Evolutionary conservation across 192 early-diverging fungal species (phyloP), one percentile per base, ranked within the genome.

Genomic region (Backusella tuberculispora): DNA sequence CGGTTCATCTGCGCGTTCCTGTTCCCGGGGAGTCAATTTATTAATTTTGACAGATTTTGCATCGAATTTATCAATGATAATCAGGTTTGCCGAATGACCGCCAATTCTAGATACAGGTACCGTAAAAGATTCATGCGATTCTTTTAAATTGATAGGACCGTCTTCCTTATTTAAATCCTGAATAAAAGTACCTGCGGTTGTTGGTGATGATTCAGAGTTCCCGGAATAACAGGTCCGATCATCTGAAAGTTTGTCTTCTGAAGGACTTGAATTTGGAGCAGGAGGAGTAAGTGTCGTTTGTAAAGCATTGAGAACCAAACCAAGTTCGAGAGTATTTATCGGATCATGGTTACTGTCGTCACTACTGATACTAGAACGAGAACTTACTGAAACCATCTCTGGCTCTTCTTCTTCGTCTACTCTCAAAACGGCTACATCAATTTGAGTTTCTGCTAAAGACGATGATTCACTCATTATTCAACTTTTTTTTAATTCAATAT

Each of bases 1-100:
- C 14, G 73, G 80, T 47, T 78, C 70, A 43, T 78, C 80, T 40
- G 47, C 17, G 2, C 34, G 56, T 68, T 81, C 80, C 26, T 81
- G 80, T 46, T 81, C 80, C 5, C 70, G 40, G 15, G 76, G 73
- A 37, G 76, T 60, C 0, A 81, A 34, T 10, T 64, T 72, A 13
- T 78, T 81, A 10, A 76, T 44, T 42, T 53, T 60, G 43, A 76
- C 53, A 19, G 43, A 50, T 47, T 79, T 67, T 40, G 66, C 38
- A 67, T 67, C 69, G 24, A 67, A 43, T 21, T 68, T 68, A 26
- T 75, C 26, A n/a, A 75, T 40, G 48, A 71, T 41, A 43, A 71
- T 71, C 34, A 70, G 29, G 12, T 76, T 76, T 21, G 74, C 74
- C 1, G 66, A 67, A n/a, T 42, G 37, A 13, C 53, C 21, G 26